These are phyloP conservation scores for Phytophthora foliorum DNA, from an alignment of 352 stramenopile species.

Conservation along the genomic window DNA sequence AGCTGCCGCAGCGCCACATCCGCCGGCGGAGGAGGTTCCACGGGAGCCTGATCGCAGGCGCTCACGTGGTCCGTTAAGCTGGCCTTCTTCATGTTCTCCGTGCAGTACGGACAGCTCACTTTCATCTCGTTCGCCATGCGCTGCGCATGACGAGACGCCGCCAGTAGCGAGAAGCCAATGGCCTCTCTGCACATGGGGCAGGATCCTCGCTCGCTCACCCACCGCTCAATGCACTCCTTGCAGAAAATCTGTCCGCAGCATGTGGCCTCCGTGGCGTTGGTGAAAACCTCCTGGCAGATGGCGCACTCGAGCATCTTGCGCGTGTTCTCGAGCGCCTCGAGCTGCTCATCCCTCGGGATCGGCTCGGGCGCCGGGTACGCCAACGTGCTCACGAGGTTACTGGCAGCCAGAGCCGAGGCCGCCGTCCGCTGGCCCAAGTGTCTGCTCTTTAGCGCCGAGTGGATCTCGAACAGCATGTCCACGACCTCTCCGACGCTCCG, in stretches of 20 bases:
- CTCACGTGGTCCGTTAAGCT: constrained; percentile 69
- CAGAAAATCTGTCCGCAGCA: constrained; percentile 90
- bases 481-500: constrained; percentile 76
- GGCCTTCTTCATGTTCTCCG: constrained; percentile 80
- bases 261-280: constrained; percentile 73
- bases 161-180: constrained; percentile 76
- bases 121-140: constrained; percentile 91
- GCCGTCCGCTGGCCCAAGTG: constrained; percentile 84
- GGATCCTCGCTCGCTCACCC: constrained; percentile 82
- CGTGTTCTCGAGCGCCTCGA: constrained; percentile 83
- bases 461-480: constrained; percentile 89
- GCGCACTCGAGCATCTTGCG: constrained; percentile 90
- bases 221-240: constrained; percentile 84
- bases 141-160: constrained; percentile 74
- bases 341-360: constrained; percentile 79
- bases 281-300: constrained; percentile 89
- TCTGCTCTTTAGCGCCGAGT: constrained; percentile 81
- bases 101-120: constrained; percentile 73
- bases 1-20: constrained; percentile 76
- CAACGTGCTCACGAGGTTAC: constrained; percentile 80
- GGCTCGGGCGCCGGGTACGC: constrained; percentile 61
- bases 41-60: constrained; percentile 69
- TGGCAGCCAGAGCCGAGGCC: constrained; percentile 73
- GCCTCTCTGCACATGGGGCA: constrained; percentile 86
- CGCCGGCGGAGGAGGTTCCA: constrained; percentile 77